Conservation (phyloP, 2,329 filamentous ascomycete species). For the Immersiporthe knoxdaviesiana region DNA sequence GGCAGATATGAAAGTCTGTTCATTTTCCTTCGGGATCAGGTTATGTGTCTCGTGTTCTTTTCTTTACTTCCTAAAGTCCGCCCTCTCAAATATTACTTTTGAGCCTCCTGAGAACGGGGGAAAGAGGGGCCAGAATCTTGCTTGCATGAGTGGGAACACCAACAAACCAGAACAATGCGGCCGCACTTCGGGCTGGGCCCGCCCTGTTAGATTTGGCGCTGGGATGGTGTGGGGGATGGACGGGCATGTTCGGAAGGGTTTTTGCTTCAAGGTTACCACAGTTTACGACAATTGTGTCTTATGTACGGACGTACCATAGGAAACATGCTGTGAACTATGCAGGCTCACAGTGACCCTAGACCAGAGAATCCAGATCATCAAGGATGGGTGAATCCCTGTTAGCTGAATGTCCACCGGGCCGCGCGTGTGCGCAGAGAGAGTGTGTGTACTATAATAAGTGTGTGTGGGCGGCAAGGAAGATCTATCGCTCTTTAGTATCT, state of each 20-base stretch:
- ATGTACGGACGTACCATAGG: too few species aligned
- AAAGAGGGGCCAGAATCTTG: neutral
- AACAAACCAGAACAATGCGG: neutral
- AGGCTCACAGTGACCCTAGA: conserved; percentile 23
- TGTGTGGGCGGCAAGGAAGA: too few species aligned
- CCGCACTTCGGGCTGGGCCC: neutral
- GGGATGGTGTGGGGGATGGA: conserved; percentile 1
- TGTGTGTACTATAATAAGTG: too few species aligned
- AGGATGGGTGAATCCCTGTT: neutral
- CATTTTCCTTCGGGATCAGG: neutral
- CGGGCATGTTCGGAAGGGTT: conserved; percentile 16
- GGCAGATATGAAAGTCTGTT: neutral
- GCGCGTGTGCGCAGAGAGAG: neutral
- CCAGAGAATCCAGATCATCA: neutral
- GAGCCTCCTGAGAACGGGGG: conserved; percentile 6
- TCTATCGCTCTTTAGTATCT: neutral
- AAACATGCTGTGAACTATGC: too few species aligned
- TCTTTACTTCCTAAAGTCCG: too few species aligned
- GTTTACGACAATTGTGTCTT: too few species aligned
- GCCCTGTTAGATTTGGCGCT: conserved; percentile 13
- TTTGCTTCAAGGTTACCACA: neutral
- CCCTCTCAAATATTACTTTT: neutral
- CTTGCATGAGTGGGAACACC: neutral
- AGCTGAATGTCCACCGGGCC: neutral
- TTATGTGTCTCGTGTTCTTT: conserved; percentile 15